Percentiles rank a stretch among this genome's conserved stretches.
phyloP scores from a whole-genome alignment of 139 green algal genomes.

The Chlorella ohadii region DNA sequence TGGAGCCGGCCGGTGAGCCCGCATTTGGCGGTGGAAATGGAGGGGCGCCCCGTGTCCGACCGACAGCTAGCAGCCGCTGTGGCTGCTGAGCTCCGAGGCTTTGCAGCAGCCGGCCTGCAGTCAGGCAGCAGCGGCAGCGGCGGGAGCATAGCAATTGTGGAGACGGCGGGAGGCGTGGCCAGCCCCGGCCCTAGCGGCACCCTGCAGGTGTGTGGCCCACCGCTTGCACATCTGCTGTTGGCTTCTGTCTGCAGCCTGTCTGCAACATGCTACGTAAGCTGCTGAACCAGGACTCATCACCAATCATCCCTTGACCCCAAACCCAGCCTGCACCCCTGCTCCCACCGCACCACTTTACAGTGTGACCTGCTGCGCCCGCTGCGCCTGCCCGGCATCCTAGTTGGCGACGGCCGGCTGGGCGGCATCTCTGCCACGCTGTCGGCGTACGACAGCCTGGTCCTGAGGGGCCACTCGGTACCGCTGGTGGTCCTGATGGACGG shows the following conservation, averaged over 20 bases:
- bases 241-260: no score
- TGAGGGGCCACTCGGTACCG: constrained; percentile 80
- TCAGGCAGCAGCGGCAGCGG: constrained; percentile 3
- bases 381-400: constrained; percentile 86
- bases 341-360: no score
- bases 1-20: constrained; percentile 82
- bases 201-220: constrained; percentile 62
- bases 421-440: constrained; percentile 93
- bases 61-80: constrained; percentile 46
- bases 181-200: constrained; percentile 85
- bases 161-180: constrained; percentile 92
- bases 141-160: constrained; percentile 75
- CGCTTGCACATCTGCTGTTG: no score
- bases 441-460: constrained; percentile 75
- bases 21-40: constrained; percentile 73
- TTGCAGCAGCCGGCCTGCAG: constrained; percentile 2
- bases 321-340: no score
- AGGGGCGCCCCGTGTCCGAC: constrained; percentile 69
- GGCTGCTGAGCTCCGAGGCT: constrained; percentile 45
- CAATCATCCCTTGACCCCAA: no score
- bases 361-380: constrained; percentile 82
- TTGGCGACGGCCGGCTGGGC: constrained; percentile 90
- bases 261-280: no score
- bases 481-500: constrained; percentile 72
- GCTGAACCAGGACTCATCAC: no score